Evolutionary conservation across 768 basidiomycete genomes (phyloP), one percentile per base, ranked within the genome.

Genomic region (Neoboletus magnificus): DNA sequence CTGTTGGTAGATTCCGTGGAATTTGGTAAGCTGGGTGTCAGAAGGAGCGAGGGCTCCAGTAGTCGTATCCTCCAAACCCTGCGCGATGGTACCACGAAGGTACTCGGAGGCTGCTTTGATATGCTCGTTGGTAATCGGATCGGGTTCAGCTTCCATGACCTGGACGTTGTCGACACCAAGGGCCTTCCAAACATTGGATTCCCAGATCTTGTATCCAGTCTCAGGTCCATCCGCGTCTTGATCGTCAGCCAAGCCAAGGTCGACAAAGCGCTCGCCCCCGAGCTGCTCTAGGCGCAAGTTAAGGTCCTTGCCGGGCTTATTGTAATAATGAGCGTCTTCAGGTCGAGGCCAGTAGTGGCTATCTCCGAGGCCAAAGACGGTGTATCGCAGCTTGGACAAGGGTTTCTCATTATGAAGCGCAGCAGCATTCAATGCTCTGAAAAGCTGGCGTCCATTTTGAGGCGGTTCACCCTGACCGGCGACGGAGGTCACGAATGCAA

Each of bases 301-400:
- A 49, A 98, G 84, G 58, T 98, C 96, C 73, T 93, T 95, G 18
- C 86, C 82, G 0, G 96, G 86, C 73, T 93, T 97, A 81, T 98
- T 99, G 79, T 98, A 99, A 73, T 96, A 98, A 64, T 93, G 90
- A n/a, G 87, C 87, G 66, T 98, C 97, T 71, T 98, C 94, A 18
- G 90, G 82, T 40, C 97, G 83, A 10, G 97, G 97, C 97, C 97
- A 99, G 76, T 99, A 99, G 74, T 97, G 95, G 70, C 90, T 95
- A 72, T 99, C 97, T 57, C 97, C 97, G 85, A 99, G 89, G 46
- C 79, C 96, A 62, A 98, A 97, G 42, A 98, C 93, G 50, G 87
- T 74, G 71, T 83, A 91, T 66, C 82, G 86, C 56, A 93, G 76
- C 58, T 85, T 86, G 50, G 75, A 58, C 41, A 93, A 76, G 6